Base-by-base conservation (phyloP, 2,329 filamentous ascomycete genomes). In the Aureobasidium melanogenum region DNA sequence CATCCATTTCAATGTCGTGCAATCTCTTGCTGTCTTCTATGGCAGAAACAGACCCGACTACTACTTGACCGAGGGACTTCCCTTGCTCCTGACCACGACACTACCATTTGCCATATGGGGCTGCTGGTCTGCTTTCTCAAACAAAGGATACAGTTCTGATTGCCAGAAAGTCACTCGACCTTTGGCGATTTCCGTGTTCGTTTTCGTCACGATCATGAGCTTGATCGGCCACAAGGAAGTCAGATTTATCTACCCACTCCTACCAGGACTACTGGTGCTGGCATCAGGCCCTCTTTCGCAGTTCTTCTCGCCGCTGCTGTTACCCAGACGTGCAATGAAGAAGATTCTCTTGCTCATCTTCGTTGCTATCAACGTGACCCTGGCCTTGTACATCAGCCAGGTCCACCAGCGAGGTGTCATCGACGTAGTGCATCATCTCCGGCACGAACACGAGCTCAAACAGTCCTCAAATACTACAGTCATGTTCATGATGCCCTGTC, bases 171-270 rank as follows among this genome's bases (percentile, higher is more conserved):
- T 38, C 19, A 38, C 43, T 36, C 26, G 69, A 76, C 63, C 63
- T 12, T 46, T 65, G 39, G 80, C 81, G 38, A 75, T 92, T 9
- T 79, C 84, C 10, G 78, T 80, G 7, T 63, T 69, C 32, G 78
- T 84, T 8, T 79, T 87, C 44, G 64, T 86, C 60, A 88, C 87
- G 62, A 75, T 88, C 10, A 81, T 97, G 36, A 96, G 90, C 1
- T 70, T 89, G 50, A 89, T 97, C 66, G 86, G 91, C 1, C 94
- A 99, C 77, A 99, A 99, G 73, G 94, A 99, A 79, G 89, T 96
- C 67, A 90, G 94, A 69, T 99, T 99, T 77, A 89, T 97, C 66
- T 96, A 96, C 69, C 93, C 94, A 1, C 82, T 99, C 19, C 82
- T 97, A 1, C 93, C 94, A 1, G 82, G 87, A n/a, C 81, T 99